Conservation (phyloP, 2,329 filamentous ascomycete genomes). For the Mycosphaerelloides madeirae region DNA sequence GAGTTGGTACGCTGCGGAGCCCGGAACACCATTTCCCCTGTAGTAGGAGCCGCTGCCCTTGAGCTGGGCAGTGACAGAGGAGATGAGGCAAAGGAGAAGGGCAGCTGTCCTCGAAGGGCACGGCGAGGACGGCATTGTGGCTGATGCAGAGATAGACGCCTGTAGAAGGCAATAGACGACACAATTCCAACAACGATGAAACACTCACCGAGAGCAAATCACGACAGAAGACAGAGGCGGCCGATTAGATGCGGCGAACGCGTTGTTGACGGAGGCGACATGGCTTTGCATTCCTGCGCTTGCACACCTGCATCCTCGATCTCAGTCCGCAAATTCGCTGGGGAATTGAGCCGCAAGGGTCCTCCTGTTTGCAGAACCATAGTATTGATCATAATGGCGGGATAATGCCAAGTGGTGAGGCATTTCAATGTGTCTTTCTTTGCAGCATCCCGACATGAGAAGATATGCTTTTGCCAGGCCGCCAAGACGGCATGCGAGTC, state of each 20-base stretch:
- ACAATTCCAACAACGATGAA: neutral
- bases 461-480: too few species aligned
- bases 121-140: conserved; percentile 24
- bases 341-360: too few species aligned
- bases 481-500: too few species aligned
- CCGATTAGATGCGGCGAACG: conserved; percentile 6
- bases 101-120: conserved; percentile 21
- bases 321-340: neutral
- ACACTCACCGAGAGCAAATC: neutral
- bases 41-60: conserved; percentile 24
- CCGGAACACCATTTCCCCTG: conserved; percentile 27
- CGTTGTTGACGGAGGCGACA: conserved; percentile 19
- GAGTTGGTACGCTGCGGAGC: conserved; percentile 25
- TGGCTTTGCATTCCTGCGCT: conserved; percentile 19
- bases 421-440: too few species aligned
- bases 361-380: too few species aligned
- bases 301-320: conserved; percentile 10
- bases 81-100: conserved; percentile 17
- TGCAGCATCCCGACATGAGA: too few species aligned
- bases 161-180: neutral
- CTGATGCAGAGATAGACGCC: neutral
- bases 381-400: too few species aligned
- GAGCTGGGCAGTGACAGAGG: conserved; percentile 22
- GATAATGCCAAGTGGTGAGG: too few species aligned
- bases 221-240: neutral